Evolutionary conservation across 768 basidiomycete species (phyloP), one percentile per base, ranked within the genome.

Genomic region (Holtermannia corniformis): DNA sequence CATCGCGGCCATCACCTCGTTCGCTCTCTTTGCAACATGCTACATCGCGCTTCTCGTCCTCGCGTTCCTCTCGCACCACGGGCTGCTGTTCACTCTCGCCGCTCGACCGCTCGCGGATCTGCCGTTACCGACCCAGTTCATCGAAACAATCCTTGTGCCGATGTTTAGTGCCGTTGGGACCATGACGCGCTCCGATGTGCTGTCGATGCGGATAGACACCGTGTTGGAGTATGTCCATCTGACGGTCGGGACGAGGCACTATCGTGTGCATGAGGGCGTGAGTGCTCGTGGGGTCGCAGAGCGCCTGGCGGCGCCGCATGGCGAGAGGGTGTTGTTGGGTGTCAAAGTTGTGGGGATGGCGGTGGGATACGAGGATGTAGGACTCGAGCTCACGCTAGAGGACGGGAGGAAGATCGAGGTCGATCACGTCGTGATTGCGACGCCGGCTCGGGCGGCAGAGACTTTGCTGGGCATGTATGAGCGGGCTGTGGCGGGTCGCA

Each of bases 101-200:
- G 68, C 43, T 77, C 43, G 73, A 78, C 52, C 76, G 76, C 28
- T 53, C 76, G 20, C 68, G 69, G 13, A 71, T 75, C 54, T 78
- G 14, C 82, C 82, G 3, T 61, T 76, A 41, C 65, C 73, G 49
- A 58, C 56, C 13, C 69, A 72, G 11, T 85, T 85, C 65, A 74
- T 79, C 12, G 67, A 75, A 3, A 74, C 75, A 20, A 74, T 86
- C 0, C 64, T 87, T 42, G 61, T 82, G 0, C 83, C 84, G 0
- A 64, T 87, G 32, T 84, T 85, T 63, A 84, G 84, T 20, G 84
- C 82, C 0, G 80, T 87, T 3, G 84, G 83, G 52, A 86, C 86
- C 0, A 80, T 83, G 3, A 76, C 81, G 0, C 75, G 76, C 41
- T 73, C 76, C 10, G 80, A 80, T 53, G 74, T 85, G 0, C 68